phyloP scores from a whole-genome alignment of 2,329 filamentous ascomycete species.

The Ophiostoma tasmaniense region DNA sequence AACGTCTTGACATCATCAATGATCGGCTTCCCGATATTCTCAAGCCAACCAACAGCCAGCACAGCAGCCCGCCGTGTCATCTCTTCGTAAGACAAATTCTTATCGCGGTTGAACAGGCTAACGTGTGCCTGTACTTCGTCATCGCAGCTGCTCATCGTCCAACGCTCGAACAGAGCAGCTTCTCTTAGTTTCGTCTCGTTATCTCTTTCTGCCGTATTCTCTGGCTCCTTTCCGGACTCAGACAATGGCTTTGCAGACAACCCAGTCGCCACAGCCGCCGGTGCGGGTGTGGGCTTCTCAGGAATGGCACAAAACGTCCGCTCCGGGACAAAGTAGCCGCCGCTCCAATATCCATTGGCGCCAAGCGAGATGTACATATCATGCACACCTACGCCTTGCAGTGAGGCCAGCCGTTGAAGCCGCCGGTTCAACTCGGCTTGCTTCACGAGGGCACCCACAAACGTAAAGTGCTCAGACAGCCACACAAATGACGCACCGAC shows the following conservation, averaged over 20 bases:
- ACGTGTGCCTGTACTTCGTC: slow-evolving; percentile 70
- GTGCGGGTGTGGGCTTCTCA: neutral
- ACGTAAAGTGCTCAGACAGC: slow-evolving; percentile 75
- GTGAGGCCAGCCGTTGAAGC: slow-evolving; percentile 51
- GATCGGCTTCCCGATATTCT: slow-evolving; percentile 35
- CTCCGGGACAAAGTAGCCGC: slow-evolving; percentile 53
- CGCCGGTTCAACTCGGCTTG: slow-evolving; percentile 62
- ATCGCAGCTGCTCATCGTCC: slow-evolving; percentile 53
- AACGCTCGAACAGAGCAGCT: slow-evolving; percentile 38
- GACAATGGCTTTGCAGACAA: neutral
- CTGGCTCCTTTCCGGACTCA: neutral
- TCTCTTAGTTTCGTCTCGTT: slow-evolving; percentile 22
- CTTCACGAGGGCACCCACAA: slow-evolving; percentile 70
- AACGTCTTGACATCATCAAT: slow-evolving; percentile 32
- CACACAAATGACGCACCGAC: slow-evolving; percentile 64
- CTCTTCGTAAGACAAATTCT: slow-evolving; percentile 54
- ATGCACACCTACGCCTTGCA: slow-evolving; percentile 59
- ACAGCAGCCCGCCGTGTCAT: slow-evolving; percentile 53
- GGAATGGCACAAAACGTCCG: slow-evolving; percentile 69
- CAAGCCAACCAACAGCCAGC: slow-evolving; percentile 49
- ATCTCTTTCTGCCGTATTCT: neutral
- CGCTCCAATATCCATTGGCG: slow-evolving; percentile 56
- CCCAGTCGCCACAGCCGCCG: neutral
- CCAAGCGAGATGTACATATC: slow-evolving; percentile 73
- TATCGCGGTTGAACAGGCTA: slow-evolving; percentile 53